Evolutionary conservation across 139 green algal genomes (phyloP).

Genomic region (Chara braunii): DNA sequence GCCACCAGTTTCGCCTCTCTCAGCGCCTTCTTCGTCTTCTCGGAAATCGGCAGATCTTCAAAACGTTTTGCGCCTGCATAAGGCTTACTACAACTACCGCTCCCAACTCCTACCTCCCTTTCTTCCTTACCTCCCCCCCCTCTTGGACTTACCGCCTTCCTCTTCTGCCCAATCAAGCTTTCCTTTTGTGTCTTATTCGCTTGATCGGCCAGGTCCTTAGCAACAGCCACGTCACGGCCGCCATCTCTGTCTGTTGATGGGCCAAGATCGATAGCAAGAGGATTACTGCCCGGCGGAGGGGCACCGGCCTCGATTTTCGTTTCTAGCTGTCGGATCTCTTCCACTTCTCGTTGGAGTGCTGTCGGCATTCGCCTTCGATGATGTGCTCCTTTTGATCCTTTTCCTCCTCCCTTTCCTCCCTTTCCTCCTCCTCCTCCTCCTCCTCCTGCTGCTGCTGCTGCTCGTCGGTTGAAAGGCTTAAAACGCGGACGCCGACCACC

Average conservation of each 20-base stretch:
- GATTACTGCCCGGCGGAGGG: conserved; percentile 21
- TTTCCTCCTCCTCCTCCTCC: neutral
- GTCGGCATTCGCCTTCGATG: neutral
- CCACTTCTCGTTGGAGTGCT: conserved; percentile 3
- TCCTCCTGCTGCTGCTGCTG: neutral
- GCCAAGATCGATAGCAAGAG: conserved; percentile 22
- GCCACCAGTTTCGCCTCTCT: conserved; percentile 27
- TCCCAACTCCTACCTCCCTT: neutral
- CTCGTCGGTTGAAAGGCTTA: neutral
- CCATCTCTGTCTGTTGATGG: too few species aligned
- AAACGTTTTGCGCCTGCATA: conserved; percentile 35
- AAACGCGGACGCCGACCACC: neutral
- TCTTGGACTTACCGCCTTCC: neutral
- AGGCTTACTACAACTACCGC: too few species aligned
- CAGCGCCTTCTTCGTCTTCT: conserved; percentile 20
- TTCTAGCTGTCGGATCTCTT: conserved; percentile 26
- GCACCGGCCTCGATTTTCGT: conserved; percentile 17
- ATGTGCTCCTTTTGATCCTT: conserved; percentile 1
- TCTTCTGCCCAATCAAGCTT: conserved; percentile 4
- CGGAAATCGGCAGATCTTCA: conserved; percentile 32
- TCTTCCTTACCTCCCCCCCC: neutral
- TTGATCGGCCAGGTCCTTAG: too few species aligned
- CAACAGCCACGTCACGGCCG: too few species aligned
- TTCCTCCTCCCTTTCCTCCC: neutral
- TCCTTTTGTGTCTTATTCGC: conserved; percentile 8